Evolutionary conservation across 169 alveolate species (phyloP).

Genomic region (Plasmodium relictum): DNA sequence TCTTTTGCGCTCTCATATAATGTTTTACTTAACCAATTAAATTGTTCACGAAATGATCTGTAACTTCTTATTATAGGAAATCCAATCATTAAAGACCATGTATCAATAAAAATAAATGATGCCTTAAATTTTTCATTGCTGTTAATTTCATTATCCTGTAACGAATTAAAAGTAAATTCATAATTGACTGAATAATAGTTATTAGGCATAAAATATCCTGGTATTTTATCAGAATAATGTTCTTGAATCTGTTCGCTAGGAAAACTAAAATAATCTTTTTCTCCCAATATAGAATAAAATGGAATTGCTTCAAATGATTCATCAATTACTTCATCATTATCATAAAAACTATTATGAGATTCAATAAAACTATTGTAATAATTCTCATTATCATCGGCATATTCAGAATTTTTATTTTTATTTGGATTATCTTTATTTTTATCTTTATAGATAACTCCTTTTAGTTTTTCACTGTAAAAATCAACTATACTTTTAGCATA

Average conservation of each 20-base stretch:
- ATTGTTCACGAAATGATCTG: slow-evolving; percentile 63
- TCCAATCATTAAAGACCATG: slow-evolving; percentile 76
- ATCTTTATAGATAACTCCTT: slow-evolving; percentile 18
- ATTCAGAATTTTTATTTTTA: neutral
- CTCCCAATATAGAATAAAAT: slow-evolving; percentile 72
- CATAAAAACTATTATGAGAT: neutral
- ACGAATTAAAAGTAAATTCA: slow-evolving; percentile 44
- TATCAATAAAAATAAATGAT: slow-evolving; percentile 70
- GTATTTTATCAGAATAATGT: slow-evolving; percentile 68
- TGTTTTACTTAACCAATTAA: slow-evolving; percentile 70
- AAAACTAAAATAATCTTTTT: slow-evolving; percentile 64
- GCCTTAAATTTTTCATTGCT: slow-evolving; percentile 61
- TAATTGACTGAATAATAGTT: slow-evolving; percentile 60
- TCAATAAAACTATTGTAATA: neutral
- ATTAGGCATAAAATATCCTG: slow-evolving; percentile 76
- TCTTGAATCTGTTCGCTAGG: slow-evolving; percentile 78
- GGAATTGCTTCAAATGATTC: slow-evolving; percentile 32
- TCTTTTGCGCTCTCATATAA: slow-evolving; percentile 69
- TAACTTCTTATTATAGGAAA: slow-evolving; percentile 73
- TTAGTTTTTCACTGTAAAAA: slow-evolving; percentile 24
- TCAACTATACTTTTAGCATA: slow-evolving; percentile 24
- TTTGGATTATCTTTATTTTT: slow-evolving; percentile 7
- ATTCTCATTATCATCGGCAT: neutral
- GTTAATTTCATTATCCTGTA: slow-evolving; percentile 14
- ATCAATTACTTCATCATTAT: slow-evolving; percentile 30